Evolutionary conservation across 1,284 basidiomycete genomes (phyloP).

Genomic region (Trametes sp.): DNA sequence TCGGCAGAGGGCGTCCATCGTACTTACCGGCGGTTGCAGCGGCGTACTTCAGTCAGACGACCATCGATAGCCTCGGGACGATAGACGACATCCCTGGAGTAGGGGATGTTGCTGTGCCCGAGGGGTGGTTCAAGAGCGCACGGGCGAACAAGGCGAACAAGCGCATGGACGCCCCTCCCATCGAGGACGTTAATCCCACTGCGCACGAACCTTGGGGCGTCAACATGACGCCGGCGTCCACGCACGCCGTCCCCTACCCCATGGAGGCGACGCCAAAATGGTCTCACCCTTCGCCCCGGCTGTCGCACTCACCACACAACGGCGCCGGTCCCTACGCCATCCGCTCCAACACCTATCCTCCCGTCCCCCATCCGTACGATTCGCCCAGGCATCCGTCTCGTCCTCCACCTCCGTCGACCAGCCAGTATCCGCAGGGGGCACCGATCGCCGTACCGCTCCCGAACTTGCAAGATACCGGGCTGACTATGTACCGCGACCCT

Average conservation of each 20-base stretch:
- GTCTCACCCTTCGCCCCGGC: constrained; percentile 25
- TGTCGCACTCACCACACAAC: constrained; percentile 20
- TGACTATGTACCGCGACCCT: constrained; percentile 36
- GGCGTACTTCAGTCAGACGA: constrained; percentile 82
- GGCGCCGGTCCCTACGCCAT: constrained; percentile 12
- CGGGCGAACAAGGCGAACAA: constrained; percentile 64
- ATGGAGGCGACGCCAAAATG: constrained; percentile 28
- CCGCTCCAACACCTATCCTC: constrained; percentile 27
- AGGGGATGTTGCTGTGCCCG: constrained; percentile 70
- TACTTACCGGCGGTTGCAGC: constrained; percentile 49
- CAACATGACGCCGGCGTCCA: constrained; percentile 26
- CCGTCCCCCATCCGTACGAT: constrained; percentile 26
- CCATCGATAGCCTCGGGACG: constrained; percentile 68
- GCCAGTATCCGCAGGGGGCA: constrained; percentile 12
- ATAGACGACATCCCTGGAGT: constrained; percentile 71
- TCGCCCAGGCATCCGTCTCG: constrained; percentile 22
- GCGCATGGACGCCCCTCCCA: constrained; percentile 52
- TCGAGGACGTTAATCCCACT: constrained; percentile 37
- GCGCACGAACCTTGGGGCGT: constrained; percentile 41
- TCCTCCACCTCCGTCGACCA: constrained; percentile 11
- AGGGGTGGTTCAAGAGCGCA: constrained; percentile 79
- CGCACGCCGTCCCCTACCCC: constrained; percentile 30
- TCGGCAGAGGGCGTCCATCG: constrained; percentile 4
- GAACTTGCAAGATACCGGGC: constrained; percentile 34
- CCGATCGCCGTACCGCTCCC: constrained; percentile 28